phyloP scores from a whole-genome alignment of 192 early-diverging fungal genomes.

The Ramicandelaber brevisporus region DNA sequence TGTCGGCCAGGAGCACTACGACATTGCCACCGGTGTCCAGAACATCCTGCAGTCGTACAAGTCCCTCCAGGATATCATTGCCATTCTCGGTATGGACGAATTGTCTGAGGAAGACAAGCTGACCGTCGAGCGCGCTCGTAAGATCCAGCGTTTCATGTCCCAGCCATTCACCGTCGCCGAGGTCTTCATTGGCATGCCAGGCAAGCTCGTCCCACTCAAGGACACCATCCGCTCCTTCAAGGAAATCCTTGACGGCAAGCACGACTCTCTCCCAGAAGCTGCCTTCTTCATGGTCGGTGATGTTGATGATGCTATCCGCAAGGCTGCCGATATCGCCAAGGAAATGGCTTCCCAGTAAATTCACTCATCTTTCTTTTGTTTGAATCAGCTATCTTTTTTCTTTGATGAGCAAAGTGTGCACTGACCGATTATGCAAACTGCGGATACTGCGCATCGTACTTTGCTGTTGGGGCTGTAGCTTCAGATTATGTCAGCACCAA shows the following conservation, averaged over 20 bases:
- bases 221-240: conserved; percentile 95
- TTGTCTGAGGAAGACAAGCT: conserved; percentile 97
- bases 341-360: conserved; percentile 12
- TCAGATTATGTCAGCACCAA: no score
- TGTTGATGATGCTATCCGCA: conserved; percentile 78
- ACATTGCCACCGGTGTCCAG: conserved; percentile 77
- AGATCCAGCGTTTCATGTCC: conserved; percentile 98
- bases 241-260: conserved; percentile 93
- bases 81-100: conserved; percentile 99
- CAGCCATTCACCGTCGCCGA: conserved; percentile 94
- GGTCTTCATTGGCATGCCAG: conserved; percentile 93
- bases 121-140: conserved; percentile 95
- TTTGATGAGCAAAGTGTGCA: no score
- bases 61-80: conserved; percentile 98
- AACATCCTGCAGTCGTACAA: conserved; percentile 97
- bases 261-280: conserved; percentile 79
- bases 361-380: no score
- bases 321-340: conserved; percentile 63
- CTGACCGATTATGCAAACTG: no score
- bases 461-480: no score
- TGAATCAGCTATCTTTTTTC: no score
- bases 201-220: conserved; percentile 66
- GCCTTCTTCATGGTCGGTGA: conserved; percentile 98
- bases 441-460: no score
- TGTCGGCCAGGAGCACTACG: conserved; percentile 85